A percentile compares a stretch with the other conserved stretches of the same genome.
These are phyloP conservation scores for Bipolaris bicolor DNA, from an alignment of 2,329 filamentous ascomycete genomes.

Conservation along the genomic window DNA sequence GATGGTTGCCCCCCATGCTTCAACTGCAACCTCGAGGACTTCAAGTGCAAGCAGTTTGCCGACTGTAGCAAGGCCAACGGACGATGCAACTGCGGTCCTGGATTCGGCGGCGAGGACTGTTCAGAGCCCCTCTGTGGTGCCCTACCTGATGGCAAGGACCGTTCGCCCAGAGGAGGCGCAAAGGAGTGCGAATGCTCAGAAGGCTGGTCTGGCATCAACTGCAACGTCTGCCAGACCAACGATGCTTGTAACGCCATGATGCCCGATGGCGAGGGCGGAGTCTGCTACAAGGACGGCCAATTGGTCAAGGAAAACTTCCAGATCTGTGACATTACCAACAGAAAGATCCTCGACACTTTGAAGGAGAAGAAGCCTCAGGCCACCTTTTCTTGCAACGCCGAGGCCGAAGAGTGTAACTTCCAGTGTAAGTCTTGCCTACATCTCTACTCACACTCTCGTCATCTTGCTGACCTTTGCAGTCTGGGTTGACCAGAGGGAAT, in stretches of 20 bases:
- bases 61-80: conserved; percentile 88
- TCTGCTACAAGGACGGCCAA: conserved; percentile 90
- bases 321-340: conserved; percentile 96
- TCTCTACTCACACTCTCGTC: not conserved
- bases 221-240: conserved; percentile 86
- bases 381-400: conserved; percentile 87
- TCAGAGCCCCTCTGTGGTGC: conserved; percentile 90
- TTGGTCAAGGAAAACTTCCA: conserved; percentile 95
- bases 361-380: conserved; percentile 87
- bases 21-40: conserved; percentile 94
- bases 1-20: conserved; percentile 87
- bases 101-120: conserved; percentile 94
- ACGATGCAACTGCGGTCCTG: conserved; percentile 88
- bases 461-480: conserved; percentile 61
- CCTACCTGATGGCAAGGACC: conserved; percentile 75
- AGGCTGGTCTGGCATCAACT: conserved; percentile 96
- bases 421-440: conserved; percentile 70
- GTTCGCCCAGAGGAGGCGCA: conserved; percentile 73
- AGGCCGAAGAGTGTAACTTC: conserved; percentile 82
- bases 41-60: conserved; percentile 89
- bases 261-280: conserved; percentile 78
- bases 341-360: conserved; percentile 86
- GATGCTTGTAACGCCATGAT: conserved; percentile 87
- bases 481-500: conserved; percentile 93
- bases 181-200: conserved; percentile 81